A percentile compares a stretch with the other conserved stretches of the same genome.
Evolutionary conservation across 164 flowering plant genomes (phyloP).

Genomic region (Protea cynaroides): DNA sequence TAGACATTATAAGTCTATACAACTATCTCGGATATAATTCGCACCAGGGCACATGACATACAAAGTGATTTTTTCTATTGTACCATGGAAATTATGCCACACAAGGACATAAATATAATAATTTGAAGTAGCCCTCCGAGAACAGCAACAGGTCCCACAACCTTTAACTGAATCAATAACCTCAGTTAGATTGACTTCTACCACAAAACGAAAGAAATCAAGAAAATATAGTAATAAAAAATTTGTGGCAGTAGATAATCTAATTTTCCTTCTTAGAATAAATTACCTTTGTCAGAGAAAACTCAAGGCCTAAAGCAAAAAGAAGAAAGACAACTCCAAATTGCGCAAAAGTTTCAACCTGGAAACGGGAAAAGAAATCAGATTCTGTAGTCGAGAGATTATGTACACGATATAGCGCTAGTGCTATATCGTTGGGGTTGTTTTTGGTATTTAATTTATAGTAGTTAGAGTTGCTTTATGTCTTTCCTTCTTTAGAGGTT

Average conservation of each 20-base stretch:
- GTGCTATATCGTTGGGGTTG: no score
- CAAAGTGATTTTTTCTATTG: slow-evolving; percentile 5
- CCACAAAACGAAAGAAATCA: background rate
- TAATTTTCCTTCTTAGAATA: background rate
- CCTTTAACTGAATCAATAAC: slow-evolving; percentile 61
- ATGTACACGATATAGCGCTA: background rate
- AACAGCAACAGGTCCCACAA: slow-evolving; percentile 94
- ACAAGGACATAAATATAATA: slow-evolving; percentile 61
- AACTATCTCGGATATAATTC: no score
- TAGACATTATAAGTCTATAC: background rate
- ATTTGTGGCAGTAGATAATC: background rate
- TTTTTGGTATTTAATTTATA: no score
- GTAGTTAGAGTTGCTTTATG: no score
- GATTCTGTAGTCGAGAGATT: background rate
- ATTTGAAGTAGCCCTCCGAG: slow-evolving; percentile 94
- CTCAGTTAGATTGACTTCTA: slow-evolving; percentile 6
- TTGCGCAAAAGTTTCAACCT: slow-evolving; percentile 99
- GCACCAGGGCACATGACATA: background rate
- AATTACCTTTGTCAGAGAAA: slow-evolving; percentile 80
- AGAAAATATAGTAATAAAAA: background rate
- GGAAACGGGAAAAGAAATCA: slow-evolving; percentile 15
- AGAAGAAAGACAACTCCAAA: slow-evolving; percentile 99
- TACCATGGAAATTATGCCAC: slow-evolving; percentile 73
- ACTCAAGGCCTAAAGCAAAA: slow-evolving; percentile 96
- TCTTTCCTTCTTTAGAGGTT: no score